Percentiles rank a stretch among this genome's conserved stretches.
These are phyloP conservation scores for Fraxinus cuspidata DNA, from an alignment of 257 asterid species.

Conservation along the genomic window DNA sequence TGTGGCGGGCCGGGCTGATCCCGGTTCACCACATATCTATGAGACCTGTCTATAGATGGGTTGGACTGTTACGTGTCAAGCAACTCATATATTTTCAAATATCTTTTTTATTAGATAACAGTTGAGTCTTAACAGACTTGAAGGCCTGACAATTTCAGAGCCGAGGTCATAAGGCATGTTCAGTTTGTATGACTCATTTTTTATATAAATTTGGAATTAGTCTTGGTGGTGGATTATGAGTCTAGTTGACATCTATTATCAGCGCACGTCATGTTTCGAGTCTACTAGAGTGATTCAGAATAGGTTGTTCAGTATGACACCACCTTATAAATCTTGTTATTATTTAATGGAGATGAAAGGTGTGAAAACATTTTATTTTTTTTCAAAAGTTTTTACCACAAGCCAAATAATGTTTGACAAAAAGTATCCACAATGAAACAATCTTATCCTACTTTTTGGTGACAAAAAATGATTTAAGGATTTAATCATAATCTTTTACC, in stretches of 20 bases:
- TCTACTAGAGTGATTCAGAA: no score
- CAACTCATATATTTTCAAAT: no score
- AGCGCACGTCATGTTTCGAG: no score
- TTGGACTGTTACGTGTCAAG: neutral
- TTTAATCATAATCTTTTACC: conserved; percentile 31
- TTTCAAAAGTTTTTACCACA: neutral
- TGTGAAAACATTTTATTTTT: neutral
- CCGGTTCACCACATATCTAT: neutral
- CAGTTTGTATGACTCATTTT: no score
- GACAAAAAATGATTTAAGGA: neutral
- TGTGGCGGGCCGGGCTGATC: neutral
- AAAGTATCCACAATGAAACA: neutral
- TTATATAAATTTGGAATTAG: no score
- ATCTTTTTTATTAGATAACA: no score
- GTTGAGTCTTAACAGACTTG: no score
- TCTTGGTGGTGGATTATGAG: no score
- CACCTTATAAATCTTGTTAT: neutral
- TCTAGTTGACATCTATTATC: no score
- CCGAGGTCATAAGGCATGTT: no score
- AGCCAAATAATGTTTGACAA: neutral
- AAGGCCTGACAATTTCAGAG: no score
- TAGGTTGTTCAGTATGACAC: no score
- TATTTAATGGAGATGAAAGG: neutral
- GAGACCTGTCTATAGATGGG: neutral
- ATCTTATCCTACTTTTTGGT: neutral